A percentile compares a stretch with the other conserved stretches of the same genome.
phyloP scores from a whole-genome alignment of 2,329 filamentous ascomycete species.

The Phyllosticta ampelicida region DNA sequence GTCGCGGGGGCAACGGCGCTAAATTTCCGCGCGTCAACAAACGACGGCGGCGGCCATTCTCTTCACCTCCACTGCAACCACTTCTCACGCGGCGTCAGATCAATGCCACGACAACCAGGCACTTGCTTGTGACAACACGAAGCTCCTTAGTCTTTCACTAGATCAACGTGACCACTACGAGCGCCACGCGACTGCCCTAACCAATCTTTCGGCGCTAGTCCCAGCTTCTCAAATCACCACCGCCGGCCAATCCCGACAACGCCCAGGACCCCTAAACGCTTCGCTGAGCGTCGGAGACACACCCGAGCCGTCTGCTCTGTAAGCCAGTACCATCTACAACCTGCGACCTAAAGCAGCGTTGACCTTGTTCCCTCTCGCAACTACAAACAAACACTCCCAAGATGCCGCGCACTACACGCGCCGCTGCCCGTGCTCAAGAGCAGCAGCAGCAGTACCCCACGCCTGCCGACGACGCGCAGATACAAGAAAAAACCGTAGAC shows the following conservation, averaged over 20 bases:
- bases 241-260: not conserved
- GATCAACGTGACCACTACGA: not conserved
- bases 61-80: not conserved
- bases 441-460: not conserved
- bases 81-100: not conserved
- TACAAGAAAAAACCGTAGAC: not conserved
- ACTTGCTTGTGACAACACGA: not conserved
- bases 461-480: not conserved
- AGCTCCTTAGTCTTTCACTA: not conserved
- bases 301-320: not conserved
- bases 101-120: not conserved
- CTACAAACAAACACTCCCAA: slow-evolving; percentile 1
- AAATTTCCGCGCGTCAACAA: not conserved
- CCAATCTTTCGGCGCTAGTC: not conserved
- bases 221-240: not conserved
- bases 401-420: slow-evolving; percentile 10
- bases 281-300: not conserved
- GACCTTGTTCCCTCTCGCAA: not conserved
- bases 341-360: not conserved
- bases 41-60: not conserved
- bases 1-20: not conserved
- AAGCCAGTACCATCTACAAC: not conserved
- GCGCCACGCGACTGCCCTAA: not conserved
- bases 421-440: slow-evolving; percentile 9
- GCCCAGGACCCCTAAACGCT: not conserved